Conservation (phyloP, 1,139 yeast genomes). For the Pichia sp. region DNA sequence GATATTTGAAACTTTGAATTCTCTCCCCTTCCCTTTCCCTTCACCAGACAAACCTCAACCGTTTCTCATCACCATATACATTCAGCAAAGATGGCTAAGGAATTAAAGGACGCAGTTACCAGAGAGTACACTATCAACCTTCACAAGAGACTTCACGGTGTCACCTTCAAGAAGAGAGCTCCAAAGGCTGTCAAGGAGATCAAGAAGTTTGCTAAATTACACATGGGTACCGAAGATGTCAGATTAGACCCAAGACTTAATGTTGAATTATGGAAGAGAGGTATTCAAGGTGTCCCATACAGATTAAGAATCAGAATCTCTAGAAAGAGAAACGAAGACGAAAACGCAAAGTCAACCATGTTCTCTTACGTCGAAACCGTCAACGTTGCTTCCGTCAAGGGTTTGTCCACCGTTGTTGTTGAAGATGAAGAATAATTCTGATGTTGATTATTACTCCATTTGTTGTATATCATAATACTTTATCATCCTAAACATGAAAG, state of each 20-base stretch:
- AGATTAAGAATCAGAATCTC: constrained; percentile 99
- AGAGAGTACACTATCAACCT: constrained; percentile 99
- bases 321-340: constrained; percentile 99
- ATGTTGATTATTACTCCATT: no score
- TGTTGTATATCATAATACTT: no score
- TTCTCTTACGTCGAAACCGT: constrained; percentile 99
- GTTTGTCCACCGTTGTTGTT: constrained; percentile 96
- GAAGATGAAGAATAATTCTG: constrained; percentile 65
- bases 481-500: no score
- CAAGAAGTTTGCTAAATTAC: constrained; percentile 97
- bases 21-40: background rate
- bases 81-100: constrained; percentile 42
- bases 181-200: constrained; percentile 99
- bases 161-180: constrained; percentile 99
- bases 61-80: background rate
- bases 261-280: constrained; percentile 99
- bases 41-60: background rate
- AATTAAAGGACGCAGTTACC: constrained; percentile 99
- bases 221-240: constrained; percentile 99
- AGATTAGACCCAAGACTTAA: constrained; percentile 98
- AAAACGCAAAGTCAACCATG: constrained; percentile 97
- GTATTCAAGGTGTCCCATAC: constrained; percentile 98
- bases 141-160: constrained; percentile 99
- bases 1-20: background rate
- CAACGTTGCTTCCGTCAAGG: constrained; percentile 90